Percentiles rank a stretch among this genome's conserved stretches.
Evolutionary conservation across 176 grass and related monocot genomes (phyloP).

Genomic region (Oryza coarctata): DNA sequence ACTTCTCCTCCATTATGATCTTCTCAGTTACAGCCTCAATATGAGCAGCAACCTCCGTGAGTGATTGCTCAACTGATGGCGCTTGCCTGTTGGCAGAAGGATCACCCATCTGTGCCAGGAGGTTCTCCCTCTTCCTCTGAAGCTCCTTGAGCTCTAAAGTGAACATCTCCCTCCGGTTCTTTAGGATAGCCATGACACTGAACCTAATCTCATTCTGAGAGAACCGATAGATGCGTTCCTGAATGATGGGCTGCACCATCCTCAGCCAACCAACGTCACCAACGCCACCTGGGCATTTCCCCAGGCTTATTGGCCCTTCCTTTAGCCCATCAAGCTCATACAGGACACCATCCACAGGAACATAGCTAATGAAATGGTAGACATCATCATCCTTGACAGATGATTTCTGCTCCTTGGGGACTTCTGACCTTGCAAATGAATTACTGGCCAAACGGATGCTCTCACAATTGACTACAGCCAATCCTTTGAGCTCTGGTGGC

Average conservation of each 20-base stretch:
- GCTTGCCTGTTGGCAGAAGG: conserved; percentile 26
- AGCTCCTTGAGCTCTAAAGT: conserved; percentile 80
- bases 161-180: conserved; percentile 86
- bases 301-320: conserved; percentile 81
- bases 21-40: conserved; percentile 91
- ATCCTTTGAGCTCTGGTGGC: conserved; percentile 82
- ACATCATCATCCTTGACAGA: conserved; percentile 82
- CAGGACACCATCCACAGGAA: conserved; percentile 76
- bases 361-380: conserved; percentile 93
- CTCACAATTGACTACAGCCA: conserved; percentile 88
- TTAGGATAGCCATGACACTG: conserved; percentile 87
- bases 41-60: conserved; percentile 75
- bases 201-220: conserved; percentile 84
- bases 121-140: conserved; percentile 83
- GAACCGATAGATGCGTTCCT: conserved; percentile 63
- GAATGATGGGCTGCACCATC: conserved; percentile 68
- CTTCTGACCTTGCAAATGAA: conserved; percentile 77
- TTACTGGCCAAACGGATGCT: conserved; percentile 72
- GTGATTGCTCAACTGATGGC: conserved; percentile 58
- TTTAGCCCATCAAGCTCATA: conserved; percentile 97
- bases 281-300: conserved; percentile 61
- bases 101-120: conserved; percentile 64
- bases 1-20: conserved; percentile 98
- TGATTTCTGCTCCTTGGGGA: conserved; percentile 68
- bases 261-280: conserved; percentile 72